phyloP scores from a whole-genome alignment of 2,329 filamentous ascomycete genomes.

The Dactylonectria macrodidyma region DNA sequence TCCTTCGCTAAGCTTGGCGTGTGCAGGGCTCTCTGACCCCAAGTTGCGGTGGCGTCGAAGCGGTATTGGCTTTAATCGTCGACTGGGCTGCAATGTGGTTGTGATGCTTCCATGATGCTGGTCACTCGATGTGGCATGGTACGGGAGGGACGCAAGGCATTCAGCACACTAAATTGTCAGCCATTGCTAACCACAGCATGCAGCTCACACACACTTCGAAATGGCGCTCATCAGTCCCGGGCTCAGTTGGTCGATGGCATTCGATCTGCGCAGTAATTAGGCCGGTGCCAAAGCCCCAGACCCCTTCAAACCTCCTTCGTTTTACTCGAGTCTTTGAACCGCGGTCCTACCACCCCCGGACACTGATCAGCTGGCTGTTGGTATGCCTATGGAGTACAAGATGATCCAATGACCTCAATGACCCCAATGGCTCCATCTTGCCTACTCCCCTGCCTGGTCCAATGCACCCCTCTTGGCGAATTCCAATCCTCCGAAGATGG shows the following conservation, averaged over 20 bases:
- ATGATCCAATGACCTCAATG: no score
- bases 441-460: neutral
- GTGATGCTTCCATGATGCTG: neutral
- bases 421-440: neutral
- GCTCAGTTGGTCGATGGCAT: constrained; percentile 3
- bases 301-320: constrained; percentile 11
- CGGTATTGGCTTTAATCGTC: constrained; percentile 20
- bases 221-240: constrained; percentile 6
- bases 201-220: neutral
- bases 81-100: constrained; percentile 13
- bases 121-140: neutral
- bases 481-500: constrained; percentile 13
- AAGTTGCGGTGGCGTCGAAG: constrained; percentile 18
- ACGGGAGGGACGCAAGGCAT: neutral
- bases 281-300: constrained; percentile 7
- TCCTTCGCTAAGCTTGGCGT: constrained; percentile 23
- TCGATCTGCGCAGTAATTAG: neutral
- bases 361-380: neutral
- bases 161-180: neutral
- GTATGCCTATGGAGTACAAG: neutral
- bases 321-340: constrained; percentile 11
- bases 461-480: neutral
- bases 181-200: constrained; percentile 14
- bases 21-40: constrained; percentile 10
- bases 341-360: neutral